Base-by-base conservation (phyloP, 345 rosid species). In the Erucastrum elatum region DNA sequence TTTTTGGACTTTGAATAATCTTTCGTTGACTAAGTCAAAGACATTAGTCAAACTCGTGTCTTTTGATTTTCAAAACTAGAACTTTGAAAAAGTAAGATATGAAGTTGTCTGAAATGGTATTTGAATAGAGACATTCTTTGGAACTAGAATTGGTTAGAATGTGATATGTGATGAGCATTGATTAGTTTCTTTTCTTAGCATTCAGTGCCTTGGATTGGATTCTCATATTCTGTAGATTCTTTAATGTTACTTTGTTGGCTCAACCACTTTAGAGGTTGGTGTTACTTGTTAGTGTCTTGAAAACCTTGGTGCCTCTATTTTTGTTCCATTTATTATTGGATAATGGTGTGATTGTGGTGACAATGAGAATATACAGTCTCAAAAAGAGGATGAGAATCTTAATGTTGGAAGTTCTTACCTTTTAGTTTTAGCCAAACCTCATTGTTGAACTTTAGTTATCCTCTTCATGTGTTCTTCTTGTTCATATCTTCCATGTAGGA, bases 1-100 rank as follows among this genome's bases (percentile, higher is more conserved):
- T 80, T 53, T n/a, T 29, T 37, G 17, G 2, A 44, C 67, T 62
- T 73, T 79, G 6, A 46, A 4, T 58, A n/a, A 4, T 53, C 26
- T 33, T 44, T 51, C 27, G 13, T 31, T 58, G 12, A 6, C 71
- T 26, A 10, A 61, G 64, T 70, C 55, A 63, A 49, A 69, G 3
- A 53, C 12, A 0, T 16, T 59, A 1, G 21, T 60, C 3, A 37
- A 27, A 27, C 13, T 63, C n/a, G 10, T 34, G 26, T 72, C 64
- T 61, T 21, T 21, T 72, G 29, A 8, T 72, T 21, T 21, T n/a
- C 58, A 13, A 11, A 25, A 4, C 6, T 25, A 17, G 17, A 25
- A 53, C 30, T 16, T 25, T 49, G 16, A 53, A 55, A 31, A 51
- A 15, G n/a, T 9, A 2, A 15, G 15, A 44, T 27, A 9, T 15